These are phyloP conservation scores for Plasmodium adleri DNA, from an alignment of 169 alveolate genomes.

Conservation along the genomic window DNA sequence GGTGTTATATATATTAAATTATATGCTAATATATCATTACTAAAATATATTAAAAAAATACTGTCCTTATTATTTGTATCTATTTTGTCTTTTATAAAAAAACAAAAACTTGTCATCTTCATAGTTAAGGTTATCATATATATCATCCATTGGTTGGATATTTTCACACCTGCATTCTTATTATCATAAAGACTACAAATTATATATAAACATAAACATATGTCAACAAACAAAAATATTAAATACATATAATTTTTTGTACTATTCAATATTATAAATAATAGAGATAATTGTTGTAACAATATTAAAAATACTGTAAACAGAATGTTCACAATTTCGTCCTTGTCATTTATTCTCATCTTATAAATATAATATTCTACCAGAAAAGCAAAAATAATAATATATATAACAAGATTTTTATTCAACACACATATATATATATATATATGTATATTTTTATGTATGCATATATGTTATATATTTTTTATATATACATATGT, in stretches of 20 bases:
- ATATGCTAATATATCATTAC: slow-evolving; percentile 46
- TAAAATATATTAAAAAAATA: slow-evolving; percentile 27
- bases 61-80: not conserved
- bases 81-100: slow-evolving; percentile 12
- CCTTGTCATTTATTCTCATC: slow-evolving; percentile 51
- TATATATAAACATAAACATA: slow-evolving; percentile 51
- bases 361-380: not conserved
- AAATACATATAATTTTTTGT: slow-evolving; percentile 25
- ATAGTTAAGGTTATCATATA: slow-evolving; percentile 53
- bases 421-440: not conserved
- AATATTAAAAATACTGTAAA: slow-evolving; percentile 42
- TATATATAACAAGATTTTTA: not conserved
- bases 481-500: no score
- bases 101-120: slow-evolving; percentile 33
- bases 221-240: slow-evolving; percentile 17
- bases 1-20: slow-evolving; percentile 62
- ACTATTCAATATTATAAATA: slow-evolving; percentile 15
- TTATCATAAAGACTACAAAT: slow-evolving; percentile 43
- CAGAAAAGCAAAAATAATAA: not conserved
- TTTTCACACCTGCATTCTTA: slow-evolving; percentile 64
- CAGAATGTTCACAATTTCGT: slow-evolving; percentile 52
- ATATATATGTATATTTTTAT: not conserved
- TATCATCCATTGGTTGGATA: slow-evolving; percentile 66
- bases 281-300: slow-evolving; percentile 42
- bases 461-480: not conserved